phyloP scores from a whole-genome alignment of 2,329 filamentous ascomycete genomes.

The Aspergillus fructus region DNA sequence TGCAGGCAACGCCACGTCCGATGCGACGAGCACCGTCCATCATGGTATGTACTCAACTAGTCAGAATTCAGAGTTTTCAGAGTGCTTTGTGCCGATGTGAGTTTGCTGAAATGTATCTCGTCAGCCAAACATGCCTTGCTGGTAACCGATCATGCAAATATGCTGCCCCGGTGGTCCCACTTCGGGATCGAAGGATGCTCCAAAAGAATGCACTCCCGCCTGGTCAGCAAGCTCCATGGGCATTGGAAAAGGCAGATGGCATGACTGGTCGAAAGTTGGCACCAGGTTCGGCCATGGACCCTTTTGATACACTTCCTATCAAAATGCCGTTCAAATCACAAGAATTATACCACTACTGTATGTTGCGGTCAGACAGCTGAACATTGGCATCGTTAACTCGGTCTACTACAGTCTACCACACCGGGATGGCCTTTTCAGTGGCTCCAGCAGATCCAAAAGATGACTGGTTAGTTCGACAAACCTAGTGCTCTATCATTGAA shows the following conservation, averaged over 20 bases:
- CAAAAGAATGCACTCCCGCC: background rate
- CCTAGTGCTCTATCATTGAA: background rate
- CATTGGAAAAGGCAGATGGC: background rate
- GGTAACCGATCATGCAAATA: background rate
- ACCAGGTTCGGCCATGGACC: background rate
- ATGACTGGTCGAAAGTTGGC: background rate
- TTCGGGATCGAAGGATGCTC: background rate
- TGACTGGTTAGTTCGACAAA: background rate
- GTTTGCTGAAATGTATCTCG: background rate
- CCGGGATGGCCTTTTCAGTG: background rate
- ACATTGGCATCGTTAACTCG: background rate
- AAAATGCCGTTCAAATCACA: conserved; percentile 3
- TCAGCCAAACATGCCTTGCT: background rate
- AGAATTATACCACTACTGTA: conserved; percentile 5
- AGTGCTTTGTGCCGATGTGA: too few relatives aligned
- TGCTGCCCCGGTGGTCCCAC: background rate
- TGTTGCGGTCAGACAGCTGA: background rate
- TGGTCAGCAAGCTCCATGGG: background rate
- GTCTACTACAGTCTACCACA: background rate
- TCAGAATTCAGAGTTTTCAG: too few relatives aligned
- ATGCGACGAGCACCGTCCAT: background rate
- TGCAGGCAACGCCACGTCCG: background rate
- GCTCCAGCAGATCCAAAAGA: background rate
- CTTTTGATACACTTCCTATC: conserved; percentile 1
- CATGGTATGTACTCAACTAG: background rate